Percentiles rank a stretch among this genome's conserved stretches.
Conservation (phyloP, 768 basidiomycete genomes). For the Chalciporus chontae region DNA sequence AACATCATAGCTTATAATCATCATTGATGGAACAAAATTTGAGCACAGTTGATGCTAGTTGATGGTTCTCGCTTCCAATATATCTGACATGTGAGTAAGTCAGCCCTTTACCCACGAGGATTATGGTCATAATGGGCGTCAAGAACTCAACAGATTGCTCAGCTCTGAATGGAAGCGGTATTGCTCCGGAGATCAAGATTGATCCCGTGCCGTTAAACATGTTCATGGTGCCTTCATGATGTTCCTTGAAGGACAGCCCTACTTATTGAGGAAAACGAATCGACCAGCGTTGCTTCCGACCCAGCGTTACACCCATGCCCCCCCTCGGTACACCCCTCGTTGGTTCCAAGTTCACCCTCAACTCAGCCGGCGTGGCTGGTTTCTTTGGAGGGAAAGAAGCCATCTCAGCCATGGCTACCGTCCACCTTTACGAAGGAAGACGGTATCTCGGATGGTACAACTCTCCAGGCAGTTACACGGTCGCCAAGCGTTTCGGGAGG, state of each 20-base stretch:
- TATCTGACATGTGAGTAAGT: neutral
- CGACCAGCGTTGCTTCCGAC: neutral
- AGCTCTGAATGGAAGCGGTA: neutral
- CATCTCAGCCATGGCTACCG: constrained; percentile 33
- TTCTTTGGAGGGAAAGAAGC: constrained; percentile 37
- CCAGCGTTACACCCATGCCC: constrained; percentile 5
- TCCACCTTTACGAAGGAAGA: constrained; percentile 29
- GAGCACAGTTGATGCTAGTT: too few relatives aligned
- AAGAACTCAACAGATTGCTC: neutral
- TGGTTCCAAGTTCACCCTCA: constrained; percentile 16
- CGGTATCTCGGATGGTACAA: constrained; percentile 36
- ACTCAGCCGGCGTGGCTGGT: constrained; percentile 31
- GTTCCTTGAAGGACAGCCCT: neutral
- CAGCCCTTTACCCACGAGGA: neutral
- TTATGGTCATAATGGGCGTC: neutral
- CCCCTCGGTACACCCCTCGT: constrained; percentile 11
- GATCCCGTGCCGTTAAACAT: neutral
- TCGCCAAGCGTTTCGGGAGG: constrained; percentile 32
- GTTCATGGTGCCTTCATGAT: neutral
- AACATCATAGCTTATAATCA: too few relatives aligned
- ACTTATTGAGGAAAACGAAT: neutral
- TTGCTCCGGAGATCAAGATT: too few relatives aligned
- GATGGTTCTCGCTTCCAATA: neutral
- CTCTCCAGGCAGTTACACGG: constrained; percentile 31
- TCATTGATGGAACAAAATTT: too few relatives aligned